Evolutionary conservation across 495 filamentous ascomycete genomes (phyloP).

Genomic region (Thermochaetoides thermophila): DNA sequence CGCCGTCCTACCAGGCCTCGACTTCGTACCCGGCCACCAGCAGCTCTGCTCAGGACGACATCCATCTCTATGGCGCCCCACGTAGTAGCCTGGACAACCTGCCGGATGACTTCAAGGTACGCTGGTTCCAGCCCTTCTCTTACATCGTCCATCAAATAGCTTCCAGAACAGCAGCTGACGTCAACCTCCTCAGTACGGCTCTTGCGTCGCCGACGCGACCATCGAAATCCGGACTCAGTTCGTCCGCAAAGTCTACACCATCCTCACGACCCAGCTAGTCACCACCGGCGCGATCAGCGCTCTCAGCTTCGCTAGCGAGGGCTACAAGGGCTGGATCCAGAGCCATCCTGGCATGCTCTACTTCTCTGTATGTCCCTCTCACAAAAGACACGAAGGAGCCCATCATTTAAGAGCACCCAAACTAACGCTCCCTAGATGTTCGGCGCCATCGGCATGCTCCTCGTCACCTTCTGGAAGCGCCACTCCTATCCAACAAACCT

Average conservation of each 20-base stretch:
- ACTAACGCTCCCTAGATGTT: constrained; percentile 34
- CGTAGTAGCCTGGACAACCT: constrained; percentile 77
- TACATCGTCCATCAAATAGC: no score
- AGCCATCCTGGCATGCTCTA: constrained; percentile 71
- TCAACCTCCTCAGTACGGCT: constrained; percentile 51
- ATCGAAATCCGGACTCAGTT: constrained; percentile 96
- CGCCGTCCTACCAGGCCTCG: constrained; percentile 75
- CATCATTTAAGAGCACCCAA: no score
- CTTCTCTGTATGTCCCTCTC: constrained; percentile 38
- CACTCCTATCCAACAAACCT: constrained; percentile 94
- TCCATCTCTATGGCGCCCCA: constrained; percentile 32
- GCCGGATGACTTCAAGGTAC: constrained; percentile 93
- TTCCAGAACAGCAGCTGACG: no score
- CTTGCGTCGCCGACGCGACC: constrained; percentile 79
- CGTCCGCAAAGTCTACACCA: constrained; percentile 61
- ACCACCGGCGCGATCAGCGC: constrained; percentile 68
- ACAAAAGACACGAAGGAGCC: no score
- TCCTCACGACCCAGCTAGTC: constrained; percentile 67
- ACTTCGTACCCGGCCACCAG: constrained; percentile 51
- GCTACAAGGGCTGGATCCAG: constrained; percentile 83
- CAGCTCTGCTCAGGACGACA: constrained; percentile 23
- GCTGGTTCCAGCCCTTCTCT: neutral
- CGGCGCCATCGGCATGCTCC: constrained; percentile 65
- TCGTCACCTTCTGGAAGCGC: constrained; percentile 93
- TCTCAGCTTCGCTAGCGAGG: constrained; percentile 65